phyloP scores from a whole-genome alignment of 192 early-diverging fungal genomes.

The Coemansia sp. region DNA sequence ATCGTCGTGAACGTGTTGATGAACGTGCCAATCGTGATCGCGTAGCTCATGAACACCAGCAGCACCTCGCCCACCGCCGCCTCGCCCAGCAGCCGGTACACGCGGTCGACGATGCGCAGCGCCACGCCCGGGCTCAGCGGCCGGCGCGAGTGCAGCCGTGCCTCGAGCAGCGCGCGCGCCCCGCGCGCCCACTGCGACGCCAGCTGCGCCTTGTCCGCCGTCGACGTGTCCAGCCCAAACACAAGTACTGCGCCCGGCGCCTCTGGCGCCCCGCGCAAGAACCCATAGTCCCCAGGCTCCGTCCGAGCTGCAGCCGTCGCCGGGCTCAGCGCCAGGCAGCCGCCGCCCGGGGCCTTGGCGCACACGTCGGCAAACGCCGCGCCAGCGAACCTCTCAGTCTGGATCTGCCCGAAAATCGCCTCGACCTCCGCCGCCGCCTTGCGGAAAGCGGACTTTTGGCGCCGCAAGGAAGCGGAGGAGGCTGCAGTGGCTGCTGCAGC shows the following conservation, averaged over 20 bases:
- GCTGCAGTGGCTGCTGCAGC: too few species aligned
- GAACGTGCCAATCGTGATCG: slow-evolving; percentile 83
- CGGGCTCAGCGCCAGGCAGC: slow-evolving; percentile 65
- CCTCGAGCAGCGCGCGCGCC: slow-evolving; percentile 21
- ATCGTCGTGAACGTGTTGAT: slow-evolving; percentile 82
- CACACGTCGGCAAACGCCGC: slow-evolving; percentile 45
- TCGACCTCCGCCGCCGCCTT: slow-evolving; percentile 30
- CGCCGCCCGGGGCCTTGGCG: slow-evolving; percentile 40
- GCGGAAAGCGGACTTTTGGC: slow-evolving; percentile 36
- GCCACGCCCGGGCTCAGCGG: slow-evolving; percentile 15
- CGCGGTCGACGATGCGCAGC: slow-evolving; percentile 43
- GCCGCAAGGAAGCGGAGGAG: background rate
- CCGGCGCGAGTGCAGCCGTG: slow-evolving; percentile 18
- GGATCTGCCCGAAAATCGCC: slow-evolving; percentile 24
- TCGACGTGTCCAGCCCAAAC: slow-evolving; percentile 45
- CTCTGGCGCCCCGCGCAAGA: slow-evolving; percentile 50
- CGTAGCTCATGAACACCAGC: slow-evolving; percentile 76
- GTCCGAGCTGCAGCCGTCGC: slow-evolving; percentile 14
- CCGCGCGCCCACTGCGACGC: slow-evolving; percentile 35
- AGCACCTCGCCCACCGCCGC: slow-evolving; percentile 79
- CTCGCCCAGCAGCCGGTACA: slow-evolving; percentile 69
- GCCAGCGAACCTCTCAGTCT: background rate
- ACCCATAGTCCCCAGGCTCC: slow-evolving; percentile 28
- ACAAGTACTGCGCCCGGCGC: slow-evolving; percentile 40
- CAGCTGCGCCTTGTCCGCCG: slow-evolving; percentile 1